Base-by-base conservation (phyloP, 2,329 filamentous ascomycete species). In the Alternaria brassicicola region DNA sequence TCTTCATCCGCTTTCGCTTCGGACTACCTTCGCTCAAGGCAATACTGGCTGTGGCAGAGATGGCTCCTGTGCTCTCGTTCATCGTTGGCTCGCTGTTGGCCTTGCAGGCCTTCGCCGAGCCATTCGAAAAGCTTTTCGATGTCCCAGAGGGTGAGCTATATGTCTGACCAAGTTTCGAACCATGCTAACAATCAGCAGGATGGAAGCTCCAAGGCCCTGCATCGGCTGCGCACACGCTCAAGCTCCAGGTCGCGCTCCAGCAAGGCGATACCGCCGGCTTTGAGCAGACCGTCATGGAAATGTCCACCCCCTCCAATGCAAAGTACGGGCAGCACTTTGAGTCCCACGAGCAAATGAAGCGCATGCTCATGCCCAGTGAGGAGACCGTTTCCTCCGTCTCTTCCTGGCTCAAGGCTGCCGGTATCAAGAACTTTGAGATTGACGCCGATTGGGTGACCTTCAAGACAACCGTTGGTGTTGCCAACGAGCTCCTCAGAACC, bases 251-350 rank as follows among this genome's bases (percentile, higher is more conserved):
- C 46, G 72, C 70, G 19, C 65, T 76, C 17, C 64, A 66, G 47
- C 72, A 75, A 51, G 63, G 66, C 9, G 64, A 73, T 58, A 53
- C 57, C 4, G 73, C 78, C 36, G 70, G 73, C 39, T 76, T 82
- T 13, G 76, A 81, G 63, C 69, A 76, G 33, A 71, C 70, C 28
- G 71, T 81, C 39, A 62, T 74, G 23, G 73, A 76, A 6, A 69
- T 82, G 21, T 83, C 82, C 19, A 83, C 81, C 0, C 84, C 84
- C 2, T 77, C 78, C 6, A 74, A 79, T 58, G 61, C 76, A 3
- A 71, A 75, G 15, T 85, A 85, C 62, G 84, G 84, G 25, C 69
- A 82, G 55, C 83, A 84, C 68, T 78, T 83, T 61, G 60, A 68
- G 46, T 77, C 75, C 21, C 72, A 77, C 38, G 71, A 76, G 12